These are phyloP conservation scores for Blastosporella zonata DNA, from an alignment of 1,284 basidiomycete species.

Conservation along the genomic window DNA sequence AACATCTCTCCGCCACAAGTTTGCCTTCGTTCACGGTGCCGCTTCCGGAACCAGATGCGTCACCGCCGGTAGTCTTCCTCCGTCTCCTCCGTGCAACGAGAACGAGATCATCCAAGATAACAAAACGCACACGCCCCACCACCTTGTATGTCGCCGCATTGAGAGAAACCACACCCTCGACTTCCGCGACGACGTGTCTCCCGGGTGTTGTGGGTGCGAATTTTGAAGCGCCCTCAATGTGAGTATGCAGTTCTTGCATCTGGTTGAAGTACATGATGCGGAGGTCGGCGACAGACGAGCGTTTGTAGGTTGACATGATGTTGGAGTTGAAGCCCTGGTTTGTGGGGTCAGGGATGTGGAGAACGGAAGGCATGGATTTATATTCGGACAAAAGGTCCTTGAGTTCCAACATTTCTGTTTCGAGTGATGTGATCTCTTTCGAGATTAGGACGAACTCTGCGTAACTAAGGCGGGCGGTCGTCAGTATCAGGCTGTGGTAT, in stretches of 20 bases:
- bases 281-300: slow-evolving; percentile 90
- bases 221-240: slow-evolving; percentile 95
- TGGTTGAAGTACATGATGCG: slow-evolving; percentile 93
- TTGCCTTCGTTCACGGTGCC: slow-evolving; percentile 53
- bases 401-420: slow-evolving; percentile 97
- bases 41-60: slow-evolving; percentile 25
- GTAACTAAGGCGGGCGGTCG: slow-evolving; percentile 56
- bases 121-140: slow-evolving; percentile 83
- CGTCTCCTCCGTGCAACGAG: slow-evolving; percentile 75
- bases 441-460: slow-evolving; percentile 95
- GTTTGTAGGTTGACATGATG: slow-evolving; percentile 55
- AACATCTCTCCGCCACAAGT: slow-evolving; percentile 91
- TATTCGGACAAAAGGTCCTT: slow-evolving; percentile 94
- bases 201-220: slow-evolving; percentile 90
- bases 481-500: not conserved
- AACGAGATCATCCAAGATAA: slow-evolving; percentile 89
- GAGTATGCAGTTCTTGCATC: slow-evolving; percentile 87
- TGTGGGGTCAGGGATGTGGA: slow-evolving; percentile 82
- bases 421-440: slow-evolving; percentile 94
- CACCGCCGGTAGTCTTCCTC: slow-evolving; percentile 45
- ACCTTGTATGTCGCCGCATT: slow-evolving; percentile 96
- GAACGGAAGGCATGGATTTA: slow-evolving; percentile 90
- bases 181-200: slow-evolving; percentile 87
- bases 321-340: slow-evolving; percentile 38
- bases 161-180: slow-evolving; percentile 80